phyloP scores from a whole-genome alignment of 441 rosid genomes.

The Erysimum cheiri region DNA sequence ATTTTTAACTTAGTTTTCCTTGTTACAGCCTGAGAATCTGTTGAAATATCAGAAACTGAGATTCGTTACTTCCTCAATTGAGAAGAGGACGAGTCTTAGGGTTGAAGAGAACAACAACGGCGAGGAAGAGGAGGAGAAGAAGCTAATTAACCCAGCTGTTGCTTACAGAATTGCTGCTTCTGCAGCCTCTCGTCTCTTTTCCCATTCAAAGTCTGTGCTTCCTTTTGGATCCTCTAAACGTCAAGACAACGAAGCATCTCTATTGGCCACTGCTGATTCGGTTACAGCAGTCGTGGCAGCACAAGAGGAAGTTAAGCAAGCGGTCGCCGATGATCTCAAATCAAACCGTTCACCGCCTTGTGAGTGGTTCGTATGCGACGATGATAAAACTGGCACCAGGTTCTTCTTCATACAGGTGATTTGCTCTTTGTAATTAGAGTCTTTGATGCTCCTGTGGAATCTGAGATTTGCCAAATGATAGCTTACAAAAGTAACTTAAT shows the following conservation, averaged over 20 bases:
- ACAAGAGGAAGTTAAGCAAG: constrained; percentile 92
- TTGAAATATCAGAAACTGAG: constrained; percentile 53
- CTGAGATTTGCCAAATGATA: not conserved
- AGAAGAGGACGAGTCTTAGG: constrained; percentile 53
- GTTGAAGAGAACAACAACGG: constrained; percentile 45
- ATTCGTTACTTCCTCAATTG: constrained; percentile 79
- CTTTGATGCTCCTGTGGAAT: constrained; percentile 17
- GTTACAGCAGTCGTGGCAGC: constrained; percentile 97
- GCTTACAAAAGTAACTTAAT: not conserved
- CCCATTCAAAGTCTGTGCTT: constrained; percentile 70
- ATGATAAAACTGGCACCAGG: constrained; percentile 72
- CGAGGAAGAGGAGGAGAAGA: constrained; percentile 42
- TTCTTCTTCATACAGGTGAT: constrained; percentile 90
- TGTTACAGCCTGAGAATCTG: constrained; percentile 42
- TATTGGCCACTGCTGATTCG: constrained; percentile 90
- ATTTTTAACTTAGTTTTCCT: not conserved
- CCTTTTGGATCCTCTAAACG: constrained; percentile 60
- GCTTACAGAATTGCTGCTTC: constrained; percentile 88
- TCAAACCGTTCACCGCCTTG: constrained; percentile 80
- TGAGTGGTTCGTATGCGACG: constrained; percentile 95
- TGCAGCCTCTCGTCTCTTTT: constrained; percentile 88
- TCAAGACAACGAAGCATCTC: constrained; percentile 50
- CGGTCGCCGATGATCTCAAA: constrained; percentile 90
- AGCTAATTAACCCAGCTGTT: constrained; percentile 63
- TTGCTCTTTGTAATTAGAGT: not conserved